Evolutionary conservation across 352 stramenopile genomes (phyloP).

Genomic region (Globisporangium lucens): DNA sequence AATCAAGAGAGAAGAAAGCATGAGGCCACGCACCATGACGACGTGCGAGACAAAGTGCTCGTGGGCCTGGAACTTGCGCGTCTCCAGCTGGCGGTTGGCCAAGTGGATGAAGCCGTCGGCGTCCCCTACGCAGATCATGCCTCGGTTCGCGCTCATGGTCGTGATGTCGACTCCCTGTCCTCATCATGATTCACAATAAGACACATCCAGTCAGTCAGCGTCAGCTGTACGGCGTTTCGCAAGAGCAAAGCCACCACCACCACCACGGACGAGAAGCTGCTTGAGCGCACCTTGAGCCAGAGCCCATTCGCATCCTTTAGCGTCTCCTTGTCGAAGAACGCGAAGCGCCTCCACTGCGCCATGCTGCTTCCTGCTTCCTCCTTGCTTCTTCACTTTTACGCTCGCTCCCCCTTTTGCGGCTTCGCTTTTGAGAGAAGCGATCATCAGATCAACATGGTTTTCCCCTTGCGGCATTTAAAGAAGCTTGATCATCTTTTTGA

Average conservation of each 20-base stretch:
- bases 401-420: conserved; percentile 2
- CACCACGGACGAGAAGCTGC: background rate
- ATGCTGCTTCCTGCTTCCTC: conserved; percentile 29
- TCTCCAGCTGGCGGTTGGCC: conserved; percentile 78
- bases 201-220: background rate
- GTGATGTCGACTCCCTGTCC: conserved; percentile 80
- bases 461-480: background rate
- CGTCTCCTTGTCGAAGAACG: conserved; percentile 88
- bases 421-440: conserved; percentile 10
- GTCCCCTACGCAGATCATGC: conserved; percentile 82
- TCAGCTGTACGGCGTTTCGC: too few species aligned
- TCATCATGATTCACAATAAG: conserved; percentile 4
- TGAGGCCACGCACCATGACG: conserved; percentile 60
- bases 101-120: conserved; percentile 82
- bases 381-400: background rate
- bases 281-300: conserved; percentile 73
- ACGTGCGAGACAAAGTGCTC: conserved; percentile 87
- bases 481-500: too few species aligned
- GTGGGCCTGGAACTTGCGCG: conserved; percentile 80
- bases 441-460: background rate
- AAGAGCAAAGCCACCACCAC: background rate
- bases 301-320: conserved; percentile 78
- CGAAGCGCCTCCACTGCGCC: conserved; percentile 87
- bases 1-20: background rate
- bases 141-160: conserved; percentile 83